Base-by-base conservation (phyloP, 2,329 filamentous ascomycete genomes). In the Ophiocordyceps sinensis region DNA sequence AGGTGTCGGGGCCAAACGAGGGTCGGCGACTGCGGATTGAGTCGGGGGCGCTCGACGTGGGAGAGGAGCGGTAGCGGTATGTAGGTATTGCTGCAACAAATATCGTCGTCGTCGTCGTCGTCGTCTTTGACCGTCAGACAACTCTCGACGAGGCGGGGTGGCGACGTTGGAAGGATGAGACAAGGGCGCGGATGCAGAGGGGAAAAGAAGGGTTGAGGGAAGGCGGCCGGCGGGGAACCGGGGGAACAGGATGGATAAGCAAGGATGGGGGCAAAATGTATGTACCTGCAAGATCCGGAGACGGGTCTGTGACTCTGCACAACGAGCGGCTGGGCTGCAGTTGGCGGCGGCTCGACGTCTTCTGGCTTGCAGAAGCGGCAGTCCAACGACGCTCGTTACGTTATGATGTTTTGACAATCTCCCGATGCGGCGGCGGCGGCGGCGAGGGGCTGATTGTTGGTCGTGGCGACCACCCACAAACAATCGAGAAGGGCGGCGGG, bases 211-310 rank as follows among this genome's bases (percentile, higher is more conserved):
- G n/a, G n/a, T n/a, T n/a, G n/a, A 21, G 38, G 38, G 38, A 43
- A 21, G 30, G 38, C 19, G 31, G 15, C 29, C n/a, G n/a, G n/a
- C n/a, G n/a, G n/a, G n/a, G n/a, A n/a, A n/a, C n/a, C n/a, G n/a
- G n/a, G 21, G 38, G 32, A 38, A 17, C 6, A 9, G 17, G 32
- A 15, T 34, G 28, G 26, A 37, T n/a, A 35, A 30, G 44, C 42
- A 42, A 44, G 35, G 32, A 37, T 36, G 39, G 43, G 45, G 43
- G 44, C 31, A 35, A 37, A 23, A 30, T n/a, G 30, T 36, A 45
- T 46, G 44, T 49, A 44, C 48, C 47, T 51, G 47, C 48, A 50
- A n/a, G 48, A 46, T 50, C 46, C 47, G 41, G 43, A 38, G 41
- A 42, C 44, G 45, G 41, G n/a, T 37, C 36, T 37, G 36, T 28